Base-by-base conservation (phyloP, 2,329 filamentous ascomycete genomes). In the Colletotrichum sp. region DNA sequence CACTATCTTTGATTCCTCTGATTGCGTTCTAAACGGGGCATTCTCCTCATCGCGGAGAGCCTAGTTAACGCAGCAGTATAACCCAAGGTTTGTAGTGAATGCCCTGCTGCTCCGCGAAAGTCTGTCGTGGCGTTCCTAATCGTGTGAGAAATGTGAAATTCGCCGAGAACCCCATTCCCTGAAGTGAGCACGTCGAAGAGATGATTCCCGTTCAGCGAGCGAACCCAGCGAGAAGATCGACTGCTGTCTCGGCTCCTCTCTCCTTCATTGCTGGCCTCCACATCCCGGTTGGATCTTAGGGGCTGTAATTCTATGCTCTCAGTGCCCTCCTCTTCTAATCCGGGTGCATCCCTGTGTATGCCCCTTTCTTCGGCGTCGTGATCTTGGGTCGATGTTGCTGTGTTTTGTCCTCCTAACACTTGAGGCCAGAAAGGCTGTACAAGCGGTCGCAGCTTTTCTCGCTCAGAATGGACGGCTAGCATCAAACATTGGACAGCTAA, bases 391-490 rank as follows among this genome's bases (percentile, higher is more conserved):
- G 75, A 75, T 9, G 24, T 30, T 36, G 52, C 49, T 15, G 32
- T 34, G 12, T 74, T 69, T 21, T 60, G 36, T n/a, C 66, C 74
- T 36, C 73, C 63, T 24, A 76, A 10, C 4, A 59, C 71, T 13
- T 63, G 74, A 52, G 36, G 75, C 57, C 52, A 72, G 63, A 71
- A 36, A 12, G 77, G 76, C n/a, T 76, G 72, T 7, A 77, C 76
- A 36, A 77, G 83, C 66, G 89, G 87, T 36, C 89, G 87, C 26
- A 93, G 83, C 72, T 87, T 88, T 79, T 93, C 91, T 77, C 89
- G 87, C 80, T 93, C 91, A 62, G 90, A 87, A 79, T 92, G 91
- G 13, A 93, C 89, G 5, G 91, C 87, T 73, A 94, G 83, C 92
- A 94, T 93, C 59, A 93, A 82, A 77, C 90, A 91, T 81, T 94